Evolutionary conservation across 371 early-diverging fungal species (phyloP), one percentile per base, ranked within the genome.

Genomic region (Nematocida homosporus): DNA sequence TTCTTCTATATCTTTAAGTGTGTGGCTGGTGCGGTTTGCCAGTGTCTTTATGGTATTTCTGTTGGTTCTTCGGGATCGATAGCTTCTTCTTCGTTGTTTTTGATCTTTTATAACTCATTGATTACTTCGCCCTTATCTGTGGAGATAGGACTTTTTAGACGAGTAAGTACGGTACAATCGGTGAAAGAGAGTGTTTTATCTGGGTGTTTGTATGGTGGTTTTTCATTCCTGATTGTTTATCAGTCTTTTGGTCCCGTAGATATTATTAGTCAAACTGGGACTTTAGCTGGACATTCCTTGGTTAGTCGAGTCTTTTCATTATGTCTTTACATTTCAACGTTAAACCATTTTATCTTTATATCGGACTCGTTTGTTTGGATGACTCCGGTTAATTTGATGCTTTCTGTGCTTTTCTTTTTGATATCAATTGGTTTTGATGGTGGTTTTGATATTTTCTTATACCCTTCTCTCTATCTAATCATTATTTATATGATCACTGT

Each of bases 1-100:
- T 35, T 85, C 16, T 83, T 81, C 69, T 76, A 80, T 27, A 77
- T 83, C 25, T 82, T 80, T 65, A 85, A 85, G 66, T 83, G 83
- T 67, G 50, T 82, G 25, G 79, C 76, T 56, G 77, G 82, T 8
- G 82, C 83, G 29, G 34, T 69, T 32, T 77, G 82, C 32, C 85
- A 85, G 68, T 83, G 75, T 53, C 65, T 78, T 47, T 83, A 83
- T 54, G 81, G 83, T 30, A 78, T 81, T 42, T 69, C 52, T 42
- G 81, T 80, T 53, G 80, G 81, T 4, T 82, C 75, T 34, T 79
- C 81, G 18, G 85, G 83, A 27, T 78, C 65, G 23, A 80, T 82
- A 5, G 78, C 83, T 25, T 83, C 72, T 59, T 82, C 82, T 78
- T 65, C 59, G 60, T 69, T 78, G 47, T 83, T 83, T 54, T 56